Evolutionary conservation across 352 stramenopile species (phyloP).

Genomic region (Phytophthora megakarya): DNA sequence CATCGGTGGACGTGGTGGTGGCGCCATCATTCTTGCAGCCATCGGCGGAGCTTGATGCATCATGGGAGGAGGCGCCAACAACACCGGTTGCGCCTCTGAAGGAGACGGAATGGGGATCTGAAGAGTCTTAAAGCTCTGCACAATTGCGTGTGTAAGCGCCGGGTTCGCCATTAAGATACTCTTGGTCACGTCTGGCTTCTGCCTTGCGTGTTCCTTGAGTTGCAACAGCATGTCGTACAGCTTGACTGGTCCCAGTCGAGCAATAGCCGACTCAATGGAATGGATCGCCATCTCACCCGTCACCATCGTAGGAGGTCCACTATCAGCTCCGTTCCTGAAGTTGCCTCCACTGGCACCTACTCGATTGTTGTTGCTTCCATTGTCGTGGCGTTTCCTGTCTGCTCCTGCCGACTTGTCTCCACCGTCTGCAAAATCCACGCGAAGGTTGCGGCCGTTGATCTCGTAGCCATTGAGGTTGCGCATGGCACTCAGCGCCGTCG

Average conservation of each 20-base stretch:
- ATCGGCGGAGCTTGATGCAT: conserved; percentile 45
- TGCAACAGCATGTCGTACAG: conserved; percentile 86
- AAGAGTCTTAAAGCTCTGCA: conserved; percentile 86
- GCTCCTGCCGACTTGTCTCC: conserved; percentile 56
- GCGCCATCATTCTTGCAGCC: conserved; percentile 41
- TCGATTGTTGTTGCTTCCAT: conserved; percentile 22
- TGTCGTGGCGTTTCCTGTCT: conserved; percentile 38
- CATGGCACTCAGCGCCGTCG: conserved; percentile 83
- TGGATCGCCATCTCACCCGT: conserved; percentile 82
- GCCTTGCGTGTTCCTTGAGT: conserved; percentile 78
- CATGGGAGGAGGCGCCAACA: conserved; percentile 42
- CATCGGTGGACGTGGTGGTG: conserved; percentile 40
- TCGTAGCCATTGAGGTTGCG: conserved; percentile 89
- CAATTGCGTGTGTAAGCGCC: conserved; percentile 81
- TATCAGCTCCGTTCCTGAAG: conserved; percentile 33
- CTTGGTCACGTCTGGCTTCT: conserved; percentile 80
- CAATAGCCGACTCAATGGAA: conserved; percentile 78
- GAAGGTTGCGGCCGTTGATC: too few species aligned
- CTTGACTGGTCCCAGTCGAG: conserved; percentile 67
- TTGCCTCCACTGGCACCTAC: conserved; percentile 32
- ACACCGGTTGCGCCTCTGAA: conserved; percentile 55
- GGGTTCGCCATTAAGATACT: conserved; percentile 76
- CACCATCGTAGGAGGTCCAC: conserved; percentile 41
- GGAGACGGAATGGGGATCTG: conserved; percentile 79
- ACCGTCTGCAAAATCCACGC: conserved; percentile 83